Conservation (phyloP, 805 yeast species). For the Yamadazyma paraphyllophila region DNA sequence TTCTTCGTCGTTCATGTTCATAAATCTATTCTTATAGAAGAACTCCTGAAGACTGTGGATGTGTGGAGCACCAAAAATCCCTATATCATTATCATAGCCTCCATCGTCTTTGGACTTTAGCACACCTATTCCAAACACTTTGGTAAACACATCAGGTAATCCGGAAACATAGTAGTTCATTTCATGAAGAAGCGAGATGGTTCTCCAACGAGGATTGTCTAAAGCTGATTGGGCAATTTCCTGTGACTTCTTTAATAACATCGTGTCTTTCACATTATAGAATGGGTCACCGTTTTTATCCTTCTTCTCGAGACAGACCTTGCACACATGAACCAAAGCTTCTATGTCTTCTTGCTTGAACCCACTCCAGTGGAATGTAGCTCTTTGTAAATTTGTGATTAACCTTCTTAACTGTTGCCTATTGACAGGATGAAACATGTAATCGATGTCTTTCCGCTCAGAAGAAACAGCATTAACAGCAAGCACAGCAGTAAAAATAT, state of each 20-base stretch:
- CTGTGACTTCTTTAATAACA: slow-evolving; percentile 43
- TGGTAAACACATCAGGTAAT: slow-evolving; percentile 41
- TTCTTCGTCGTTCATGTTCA: slow-evolving; percentile 25
- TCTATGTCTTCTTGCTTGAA: slow-evolving; percentile 59
- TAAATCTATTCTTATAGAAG: slow-evolving; percentile 51
- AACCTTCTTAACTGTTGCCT: slow-evolving; percentile 52
- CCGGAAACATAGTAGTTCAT: slow-evolving; percentile 56
- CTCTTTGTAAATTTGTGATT: slow-evolving; percentile 59
- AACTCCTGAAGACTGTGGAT: slow-evolving; percentile 49
- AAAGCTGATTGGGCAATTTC: slow-evolving; percentile 49
- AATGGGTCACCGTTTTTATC: slow-evolving; percentile 20
- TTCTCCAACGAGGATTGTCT: slow-evolving; percentile 54
- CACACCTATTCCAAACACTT: slow-evolving; percentile 45
- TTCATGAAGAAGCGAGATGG: slow-evolving; percentile 59
- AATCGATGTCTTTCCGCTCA: slow-evolving; percentile 63
- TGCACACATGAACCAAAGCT: slow-evolving; percentile 48
- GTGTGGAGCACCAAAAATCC: slow-evolving; percentile 63
- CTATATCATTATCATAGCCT: slow-evolving; percentile 20
- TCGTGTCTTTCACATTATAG: slow-evolving; percentile 38
- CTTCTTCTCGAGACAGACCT: slow-evolving; percentile 40
- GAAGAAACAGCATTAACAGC: slow-evolving; percentile 75
- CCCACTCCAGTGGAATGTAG: slow-evolving; percentile 77
- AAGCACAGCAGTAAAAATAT: slow-evolving; percentile 62
- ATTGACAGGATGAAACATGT: slow-evolving; percentile 66
- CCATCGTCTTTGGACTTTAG: slow-evolving; percentile 16